Conservation (phyloP, 495 filamentous ascomycete species). For the Immersiella caudata region DNA sequence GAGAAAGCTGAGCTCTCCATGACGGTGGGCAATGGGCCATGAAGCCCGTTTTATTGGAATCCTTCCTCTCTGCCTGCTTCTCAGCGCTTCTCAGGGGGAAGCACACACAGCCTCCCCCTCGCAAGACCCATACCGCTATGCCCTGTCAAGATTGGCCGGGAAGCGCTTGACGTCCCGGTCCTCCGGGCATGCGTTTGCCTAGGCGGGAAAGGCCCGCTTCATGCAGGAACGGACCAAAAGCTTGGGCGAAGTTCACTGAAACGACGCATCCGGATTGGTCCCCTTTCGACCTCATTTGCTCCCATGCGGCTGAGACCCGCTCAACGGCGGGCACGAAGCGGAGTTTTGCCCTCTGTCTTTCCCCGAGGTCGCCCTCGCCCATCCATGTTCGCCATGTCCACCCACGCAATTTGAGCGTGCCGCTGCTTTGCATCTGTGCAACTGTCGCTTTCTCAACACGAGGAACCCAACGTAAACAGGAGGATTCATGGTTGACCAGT, state of each 20-base stretch:
- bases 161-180: neutral
- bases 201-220: neutral
- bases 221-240: neutral
- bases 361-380: neutral
- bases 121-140: neutral
- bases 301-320: neutral
- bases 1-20: constrained; percentile 2
- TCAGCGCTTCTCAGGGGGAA: neutral
- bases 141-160: neutral
- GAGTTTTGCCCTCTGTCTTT: neutral
- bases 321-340: neutral
- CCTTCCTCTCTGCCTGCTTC: neutral
- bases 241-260: neutral
- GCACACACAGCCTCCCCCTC: neutral
- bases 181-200: neutral
- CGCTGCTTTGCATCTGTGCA: neutral
- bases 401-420: neutral
- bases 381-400: neutral
- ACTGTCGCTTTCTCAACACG: neutral
- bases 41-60: neutral
- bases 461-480: neutral
- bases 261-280: neutral
- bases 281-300: neutral
- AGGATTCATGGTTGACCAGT: neutral
- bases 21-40: neutral